Evolutionary conservation across 306 rosid genomes (phyloP).

Genomic region (Senna tora): DNA sequence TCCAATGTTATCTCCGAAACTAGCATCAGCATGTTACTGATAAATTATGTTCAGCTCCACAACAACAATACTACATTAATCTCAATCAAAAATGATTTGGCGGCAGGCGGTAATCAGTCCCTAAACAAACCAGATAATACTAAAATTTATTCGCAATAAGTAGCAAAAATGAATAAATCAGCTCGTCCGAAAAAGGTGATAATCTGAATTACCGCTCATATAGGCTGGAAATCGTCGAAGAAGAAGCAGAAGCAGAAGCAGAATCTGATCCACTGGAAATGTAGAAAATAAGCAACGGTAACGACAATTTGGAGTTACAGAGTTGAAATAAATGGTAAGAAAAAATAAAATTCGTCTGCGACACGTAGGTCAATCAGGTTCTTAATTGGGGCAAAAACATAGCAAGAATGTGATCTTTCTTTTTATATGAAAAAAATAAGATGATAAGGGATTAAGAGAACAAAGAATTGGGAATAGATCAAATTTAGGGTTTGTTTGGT

Average conservation of each 20-base stretch:
- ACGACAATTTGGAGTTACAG: conserved; percentile 23
- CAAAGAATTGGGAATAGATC: conserved; percentile 38
- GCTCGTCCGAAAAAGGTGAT: conserved; percentile 28
- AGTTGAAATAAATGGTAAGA: conserved; percentile 14
- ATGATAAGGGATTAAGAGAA: conserved; percentile 33
- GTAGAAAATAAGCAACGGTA: conserved; percentile 22
- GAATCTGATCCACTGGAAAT: conserved; percentile 47
- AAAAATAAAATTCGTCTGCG: conserved; percentile 10
- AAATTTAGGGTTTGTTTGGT: conserved; percentile 67
- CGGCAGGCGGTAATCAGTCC: conserved; percentile 14
- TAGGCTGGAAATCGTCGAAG: conserved; percentile 32
- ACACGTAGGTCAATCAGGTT: conserved; percentile 33
- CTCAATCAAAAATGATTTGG: conserved; percentile 13
- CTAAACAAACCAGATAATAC: conserved; percentile 22
- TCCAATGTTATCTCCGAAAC: conserved; percentile 26
- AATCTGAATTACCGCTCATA: conserved; percentile 44
- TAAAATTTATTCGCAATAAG: conserved; percentile 26
- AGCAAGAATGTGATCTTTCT: conserved; percentile 33
- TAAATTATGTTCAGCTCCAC: conserved; percentile 22
- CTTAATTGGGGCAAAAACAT: conserved; percentile 17
- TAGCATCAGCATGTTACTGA: background rate
- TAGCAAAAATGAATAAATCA: conserved; percentile 22
- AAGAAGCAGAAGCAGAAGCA: conserved; percentile 41
- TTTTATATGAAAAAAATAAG: background rate
- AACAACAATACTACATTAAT: conserved; percentile 20